Base-by-base conservation (phyloP, 352 stramenopile species). In the Pythium grandisporangium region DNA sequence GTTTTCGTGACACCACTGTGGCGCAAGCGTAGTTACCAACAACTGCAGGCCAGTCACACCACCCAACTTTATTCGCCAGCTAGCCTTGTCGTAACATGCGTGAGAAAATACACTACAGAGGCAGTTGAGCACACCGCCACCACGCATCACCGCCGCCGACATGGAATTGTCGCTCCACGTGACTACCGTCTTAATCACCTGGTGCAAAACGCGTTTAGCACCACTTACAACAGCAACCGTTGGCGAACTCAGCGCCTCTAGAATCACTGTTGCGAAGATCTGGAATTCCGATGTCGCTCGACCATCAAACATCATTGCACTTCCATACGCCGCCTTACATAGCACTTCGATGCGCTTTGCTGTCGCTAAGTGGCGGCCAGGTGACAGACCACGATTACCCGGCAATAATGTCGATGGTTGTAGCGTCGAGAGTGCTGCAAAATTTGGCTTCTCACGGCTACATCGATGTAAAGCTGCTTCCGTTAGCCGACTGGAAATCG, bases 1-100 rank as follows among this genome's bases (percentile, higher is more conserved):
- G 44, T 94, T 93, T 57, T 93, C 79, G 37, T 88, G 81, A 41
- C 72, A 87, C 72, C 84, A 95, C 22, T 83, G 66, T 29, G 71
- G 51, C 20, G 64, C 70, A 20, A 95, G 49, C 8, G 55, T 29
- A 23, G 88, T 63, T 20, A 92, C 69, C 11, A 95, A 64, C 30
- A 81, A 52, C 19, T 66, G 51, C 11, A 95, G 51, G 4, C 79
- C 82, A 24, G 72, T 63, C n/a, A 73, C 70, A 41, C 78, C 79
- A 5, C 81, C 82, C 7, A 93, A 58, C 44, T 94, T 95, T 30
- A 74, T 60, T 7, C 80, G 71, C 83, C 83, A 95, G 25, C 68
- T 87, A 25, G 55, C 66, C 52, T 93, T 93, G 50, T 93, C 78
- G 32, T 92, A 94, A 36, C 80, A 95, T 2, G 72, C 74, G 21